These are phyloP conservation scores for Priceomyces castillae DNA, from an alignment of 805 yeast genomes.

Conservation along the genomic window DNA sequence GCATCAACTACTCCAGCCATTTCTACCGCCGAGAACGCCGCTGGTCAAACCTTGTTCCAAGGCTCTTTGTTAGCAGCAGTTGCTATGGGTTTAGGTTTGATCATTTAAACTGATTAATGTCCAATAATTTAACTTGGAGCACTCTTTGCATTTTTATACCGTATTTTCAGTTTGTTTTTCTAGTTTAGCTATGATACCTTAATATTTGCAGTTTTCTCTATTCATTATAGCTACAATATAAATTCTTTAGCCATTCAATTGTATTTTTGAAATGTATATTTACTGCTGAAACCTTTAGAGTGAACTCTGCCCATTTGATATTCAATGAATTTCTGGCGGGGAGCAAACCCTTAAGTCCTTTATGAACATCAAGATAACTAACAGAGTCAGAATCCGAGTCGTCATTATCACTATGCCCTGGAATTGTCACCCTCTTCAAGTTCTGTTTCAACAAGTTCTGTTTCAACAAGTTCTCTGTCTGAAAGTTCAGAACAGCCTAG, in stretches of 20 bases:
- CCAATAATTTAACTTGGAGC: too few relatives aligned
- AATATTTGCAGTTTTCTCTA: too few relatives aligned
- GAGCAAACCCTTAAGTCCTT: conserved; percentile 10
- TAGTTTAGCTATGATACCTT: not conserved
- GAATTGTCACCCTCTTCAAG: conserved; percentile 7
- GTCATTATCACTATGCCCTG: not conserved
- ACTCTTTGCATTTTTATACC: not conserved
- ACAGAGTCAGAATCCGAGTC: not conserved
- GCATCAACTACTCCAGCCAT: conserved; percentile 19
- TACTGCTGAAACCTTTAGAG: too few relatives aligned
- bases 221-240: not conserved
- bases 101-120: not conserved
- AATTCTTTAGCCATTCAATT: too few relatives aligned
- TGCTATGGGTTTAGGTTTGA: conserved; percentile 15
- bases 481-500: too few relatives aligned
- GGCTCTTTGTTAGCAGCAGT: conserved; percentile 23
- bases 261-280: not conserved
- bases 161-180: not conserved
- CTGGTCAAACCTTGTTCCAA: conserved; percentile 15
- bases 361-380: conserved; percentile 4
- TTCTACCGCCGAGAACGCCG: conserved; percentile 29
- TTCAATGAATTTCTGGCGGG: conserved; percentile 16
- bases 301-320: not conserved
- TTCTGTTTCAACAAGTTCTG: too few relatives aligned
- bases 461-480: too few relatives aligned